Base-by-base conservation (phyloP, 148 eudicot species). In the Nyssa sinensis region DNA sequence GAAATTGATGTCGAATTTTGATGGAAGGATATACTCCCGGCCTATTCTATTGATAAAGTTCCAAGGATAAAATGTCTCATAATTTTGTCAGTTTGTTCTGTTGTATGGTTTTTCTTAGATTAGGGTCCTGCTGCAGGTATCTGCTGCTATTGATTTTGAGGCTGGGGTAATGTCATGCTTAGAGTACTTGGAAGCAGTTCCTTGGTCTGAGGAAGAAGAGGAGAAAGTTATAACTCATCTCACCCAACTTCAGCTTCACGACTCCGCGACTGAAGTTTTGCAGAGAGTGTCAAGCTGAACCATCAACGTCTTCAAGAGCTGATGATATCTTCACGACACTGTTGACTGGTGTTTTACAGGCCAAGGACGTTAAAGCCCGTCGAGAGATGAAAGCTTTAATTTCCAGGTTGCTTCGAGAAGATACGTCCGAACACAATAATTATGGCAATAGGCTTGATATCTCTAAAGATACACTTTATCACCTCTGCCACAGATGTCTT, bases 161-260 rank as follows among this genome's bases (percentile, higher is more conserved):
- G 87, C 87, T 64, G 97, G 95, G 32, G 79, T 91, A 63, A 35
- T 77, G 59, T 88, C 95, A 5, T 94, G 98, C 77, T 81, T 94
- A 72, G 97, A 90, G 71, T 86, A 88, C 78, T 69, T 94, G 63
- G 98, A 91, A 71, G 93, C 98, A 11, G 87, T 87, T 61, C 98
- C 98, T 30, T 94, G 98, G 98, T 84, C 98, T 35, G 93, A 87
- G 57, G 88, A 86, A 32, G 98, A 94, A 71, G 97, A 94, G 81
- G 95, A 86, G 71, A 88, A 76, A 62, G 87, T 94, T 7, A 74
- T 88, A 58, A 80, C 90, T 47, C 85, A 89, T 71, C 90, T 94
- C 29, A 78, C 72, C 73, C 83, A 92, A 75, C 95, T 94, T 62
- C 91, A 87, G 75, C 93, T 91, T 68, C 83, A 81, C 9, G 76